Conservation (phyloP, 2,329 filamentous ascomycete genomes). For the Mycocentrospora acerina region DNA sequence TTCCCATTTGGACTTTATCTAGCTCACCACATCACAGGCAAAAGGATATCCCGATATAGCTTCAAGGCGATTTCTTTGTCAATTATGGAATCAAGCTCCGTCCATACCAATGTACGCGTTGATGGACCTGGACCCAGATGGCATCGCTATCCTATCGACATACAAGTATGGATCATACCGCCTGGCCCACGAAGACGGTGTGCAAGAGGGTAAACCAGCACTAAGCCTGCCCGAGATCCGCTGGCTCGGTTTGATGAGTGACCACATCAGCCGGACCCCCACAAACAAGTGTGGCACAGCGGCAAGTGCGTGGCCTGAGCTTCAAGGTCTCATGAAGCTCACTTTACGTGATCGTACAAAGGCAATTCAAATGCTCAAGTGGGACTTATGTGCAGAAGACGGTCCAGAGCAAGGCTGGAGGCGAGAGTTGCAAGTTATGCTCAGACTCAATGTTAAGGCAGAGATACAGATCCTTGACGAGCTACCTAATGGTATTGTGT, state of each 20-base stretch:
- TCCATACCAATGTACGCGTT: conserved; percentile 61
- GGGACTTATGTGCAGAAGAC: conserved; percentile 38
- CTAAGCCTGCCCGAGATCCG: conserved; percentile 52
- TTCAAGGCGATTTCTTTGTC: conserved; percentile 65
- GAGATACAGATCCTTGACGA: conserved; percentile 72
- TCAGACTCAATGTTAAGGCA: conserved; percentile 72
- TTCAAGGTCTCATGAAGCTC: conserved; percentile 53
- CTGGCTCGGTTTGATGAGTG: conserved; percentile 64
- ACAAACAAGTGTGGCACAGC: conserved; percentile 14
- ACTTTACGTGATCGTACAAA: conserved; percentile 60
- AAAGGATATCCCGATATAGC: conserved; percentile 81
- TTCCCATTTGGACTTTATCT: background rate
- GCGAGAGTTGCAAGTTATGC: conserved; percentile 69
- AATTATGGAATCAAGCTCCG: conserved; percentile 38
- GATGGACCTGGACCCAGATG: conserved; percentile 76
- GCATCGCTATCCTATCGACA: conserved; percentile 70
- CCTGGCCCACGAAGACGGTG: conserved; percentile 60
- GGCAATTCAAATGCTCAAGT: conserved; percentile 56
- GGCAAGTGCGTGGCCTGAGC: conserved; percentile 13
- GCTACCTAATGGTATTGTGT: conserved; percentile 29
- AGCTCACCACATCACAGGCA: conserved; percentile 53
- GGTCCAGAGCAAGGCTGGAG: conserved; percentile 45
- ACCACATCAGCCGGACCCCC: conserved; percentile 27
- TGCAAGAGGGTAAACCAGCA: conserved; percentile 37
- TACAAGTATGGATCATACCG: conserved; percentile 71